A percentile compares a stretch with the other conserved stretches of the same genome.
These are phyloP conservation scores for Globisporangium okanoganense DNA, from an alignment of 352 stramenopile species.

Conservation along the genomic window DNA sequence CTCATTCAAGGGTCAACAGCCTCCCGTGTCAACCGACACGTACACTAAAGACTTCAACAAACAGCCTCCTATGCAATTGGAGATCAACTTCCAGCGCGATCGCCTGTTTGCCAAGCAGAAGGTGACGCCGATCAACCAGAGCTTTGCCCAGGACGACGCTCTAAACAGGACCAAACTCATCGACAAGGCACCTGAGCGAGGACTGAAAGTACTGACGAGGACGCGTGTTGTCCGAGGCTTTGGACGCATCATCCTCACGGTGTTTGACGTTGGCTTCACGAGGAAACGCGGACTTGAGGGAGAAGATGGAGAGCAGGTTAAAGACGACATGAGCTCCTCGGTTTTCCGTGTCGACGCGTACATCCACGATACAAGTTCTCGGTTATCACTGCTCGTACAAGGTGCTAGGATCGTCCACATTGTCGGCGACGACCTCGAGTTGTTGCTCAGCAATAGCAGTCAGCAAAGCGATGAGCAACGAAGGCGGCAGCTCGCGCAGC, in stretches of 20 bases:
- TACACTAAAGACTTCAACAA: background rate
- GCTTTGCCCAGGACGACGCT: conserved; percentile 22
- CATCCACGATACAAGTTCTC: conserved; percentile 41
- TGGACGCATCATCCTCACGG: conserved; percentile 51
- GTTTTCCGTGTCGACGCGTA: conserved; percentile 60
- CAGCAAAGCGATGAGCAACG: conserved; percentile 11
- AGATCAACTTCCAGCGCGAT: conserved; percentile 48
- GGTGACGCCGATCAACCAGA: conserved; percentile 42
- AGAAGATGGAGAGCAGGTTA: background rate
- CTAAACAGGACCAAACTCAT: conserved; percentile 60
- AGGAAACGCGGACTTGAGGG: conserved; percentile 2
- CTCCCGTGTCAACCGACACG: background rate
- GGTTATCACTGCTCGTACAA: conserved; percentile 45
- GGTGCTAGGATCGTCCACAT: conserved; percentile 39
- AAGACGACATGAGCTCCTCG: background rate
- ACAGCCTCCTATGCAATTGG: conserved; percentile 9
- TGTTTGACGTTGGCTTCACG: conserved; percentile 46
- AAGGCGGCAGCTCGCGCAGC: conserved; percentile 25
- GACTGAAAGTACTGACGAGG: conserved; percentile 57
- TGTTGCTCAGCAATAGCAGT: background rate
- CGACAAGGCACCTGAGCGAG: conserved; percentile 38
- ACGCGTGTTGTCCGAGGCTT: conserved; percentile 28
- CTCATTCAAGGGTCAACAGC: conserved; percentile 10
- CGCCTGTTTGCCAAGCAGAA: conserved; percentile 70
- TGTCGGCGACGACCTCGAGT: conserved; percentile 26